phyloP scores from a whole-genome alignment of 176 grass and related monocot species.

The Eleusine indica region DNA sequence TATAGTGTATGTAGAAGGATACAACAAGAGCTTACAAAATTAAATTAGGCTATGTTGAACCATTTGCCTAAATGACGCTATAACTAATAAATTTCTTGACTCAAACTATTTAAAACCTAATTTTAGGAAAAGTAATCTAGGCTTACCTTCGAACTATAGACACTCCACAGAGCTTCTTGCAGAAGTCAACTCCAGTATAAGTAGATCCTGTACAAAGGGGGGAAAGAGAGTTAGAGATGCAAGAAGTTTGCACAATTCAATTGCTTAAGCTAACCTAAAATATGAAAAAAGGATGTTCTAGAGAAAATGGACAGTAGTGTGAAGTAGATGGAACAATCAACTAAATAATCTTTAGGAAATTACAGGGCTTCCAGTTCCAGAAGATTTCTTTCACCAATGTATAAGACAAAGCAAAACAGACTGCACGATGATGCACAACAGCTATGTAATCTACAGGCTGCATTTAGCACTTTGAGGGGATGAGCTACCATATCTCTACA shows the following conservation, averaged over 20 bases:
- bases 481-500: background rate
- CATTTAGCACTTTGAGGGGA: background rate
- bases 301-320: conserved; percentile 3
- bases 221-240: background rate
- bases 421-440: conserved; percentile 8
- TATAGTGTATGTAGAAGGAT: background rate
- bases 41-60: background rate
- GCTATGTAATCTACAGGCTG: background rate
- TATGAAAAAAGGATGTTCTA: conserved; percentile 9
- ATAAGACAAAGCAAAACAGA: background rate
- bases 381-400: conserved; percentile 25
- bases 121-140: conserved; percentile 11
- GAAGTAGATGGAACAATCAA: conserved; percentile 14
- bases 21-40: conserved; percentile 9
- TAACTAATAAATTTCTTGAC: conserved; percentile 6
- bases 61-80: background rate
- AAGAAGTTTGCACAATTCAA: conserved; percentile 5
- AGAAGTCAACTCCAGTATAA: conserved; percentile 88
- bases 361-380: conserved; percentile 6
- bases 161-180: conserved; percentile 90
- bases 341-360: conserved; percentile 15
- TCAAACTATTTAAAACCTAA: conserved; percentile 1
- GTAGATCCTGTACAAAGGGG: conserved; percentile 52
- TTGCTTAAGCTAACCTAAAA: conserved; percentile 3
- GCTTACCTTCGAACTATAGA: conserved; percentile 82